Base-by-base conservation (phyloP, 78 protist species). In the Dictyostelium capitatum region DNA sequence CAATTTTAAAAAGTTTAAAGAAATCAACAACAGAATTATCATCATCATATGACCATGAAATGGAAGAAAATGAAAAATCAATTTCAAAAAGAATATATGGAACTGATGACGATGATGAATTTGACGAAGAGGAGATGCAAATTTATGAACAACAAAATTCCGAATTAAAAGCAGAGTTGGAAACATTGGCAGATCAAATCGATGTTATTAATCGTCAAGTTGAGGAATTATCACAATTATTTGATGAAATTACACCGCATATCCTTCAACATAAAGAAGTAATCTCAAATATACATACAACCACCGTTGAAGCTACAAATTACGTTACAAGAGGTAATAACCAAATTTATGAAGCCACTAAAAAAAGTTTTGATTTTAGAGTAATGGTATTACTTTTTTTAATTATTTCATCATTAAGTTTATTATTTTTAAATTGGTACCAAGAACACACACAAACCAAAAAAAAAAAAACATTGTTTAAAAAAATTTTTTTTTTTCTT, bases 201-300 rank as follows among this genome's bases (percentile, higher is more conserved):
- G 54, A 74, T 28, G 77, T 59, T 30, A 75, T 85, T 46, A 57
- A 85, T 69, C 37, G 48, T 46, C 82, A 75, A 74, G 51, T 85
- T 17, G 92, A 85, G 23, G 92, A 75, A 28, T 20, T 85, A 11
- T 75, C 92, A 19, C n/a, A 30, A 10, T 30, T 85, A 46, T 85
- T 75, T 75, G 92, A 85, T 75, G 83, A 85, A 73, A 75, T 85
- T 47, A 85, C 92, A 25, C 92, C 92, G 0, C 92, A 85, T 32
- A 75, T 85, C 20, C 51, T 85, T 51, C 62, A 81, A 48, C 92
- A 85, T 43, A 73, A 72, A 75, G 92, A 85, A 28, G 64, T 47
- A 7, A 73, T 85, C 10, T 51, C 78, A 19, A 75, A 54, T 32
- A 85, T 85, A 59, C 79, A 85, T 47, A 37, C 57, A 0, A 85